Evolutionary conservation across 148 eudicot genomes (phyloP), one percentile per base, ranked within the genome.

Genomic region (Tetragonia tetragonoides): DNA sequence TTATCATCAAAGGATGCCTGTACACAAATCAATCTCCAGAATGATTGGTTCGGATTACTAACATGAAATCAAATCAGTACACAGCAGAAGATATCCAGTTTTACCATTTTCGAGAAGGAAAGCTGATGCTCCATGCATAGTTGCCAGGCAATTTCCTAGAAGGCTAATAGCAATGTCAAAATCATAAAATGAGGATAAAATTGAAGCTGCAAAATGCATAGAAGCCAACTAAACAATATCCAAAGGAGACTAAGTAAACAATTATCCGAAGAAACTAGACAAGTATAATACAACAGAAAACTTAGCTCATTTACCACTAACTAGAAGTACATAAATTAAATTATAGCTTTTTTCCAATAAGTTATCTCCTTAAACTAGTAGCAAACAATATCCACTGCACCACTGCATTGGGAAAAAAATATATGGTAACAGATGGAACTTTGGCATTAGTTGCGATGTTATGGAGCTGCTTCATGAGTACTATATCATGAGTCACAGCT

Each of bases 1-100:
- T 93, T 95, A 84, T 95, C 99, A 81, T 95, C 97, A 84, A 83
- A 95, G 34, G 99, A 93, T 69, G 97, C 99, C 99, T 95, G 87
- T 53, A 39, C 63, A 82, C 24, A 81, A 68, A 57, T 66, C 38
- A 68, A 80, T 75, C 39, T 46, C 75, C 34, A 81, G 37, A 77
- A 65, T 42, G 74, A 44, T 38, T 70, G 15, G 18, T 61, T 28
- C 63, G 16, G 73, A 24, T 56, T 28, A 74, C 40, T 9, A 73
- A 42, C 42, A 76, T 67, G 72, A 65, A 67, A 78, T 53, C 57
- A 82, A 70, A 70, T 65, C 51, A 65, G 17, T 23, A 65, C 20
- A 80, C 2, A 62, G 68, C 47, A 75, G 16, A 74, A 4, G n/a
- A 28, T 64, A 39, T 63, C 39, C 63, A 81, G 24, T n/a, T 49